Evolutionary conservation across 2,329 filamentous ascomycete genomes (phyloP), one percentile per base, ranked within the genome.

Genomic region (Polychaeton citri): DNA sequence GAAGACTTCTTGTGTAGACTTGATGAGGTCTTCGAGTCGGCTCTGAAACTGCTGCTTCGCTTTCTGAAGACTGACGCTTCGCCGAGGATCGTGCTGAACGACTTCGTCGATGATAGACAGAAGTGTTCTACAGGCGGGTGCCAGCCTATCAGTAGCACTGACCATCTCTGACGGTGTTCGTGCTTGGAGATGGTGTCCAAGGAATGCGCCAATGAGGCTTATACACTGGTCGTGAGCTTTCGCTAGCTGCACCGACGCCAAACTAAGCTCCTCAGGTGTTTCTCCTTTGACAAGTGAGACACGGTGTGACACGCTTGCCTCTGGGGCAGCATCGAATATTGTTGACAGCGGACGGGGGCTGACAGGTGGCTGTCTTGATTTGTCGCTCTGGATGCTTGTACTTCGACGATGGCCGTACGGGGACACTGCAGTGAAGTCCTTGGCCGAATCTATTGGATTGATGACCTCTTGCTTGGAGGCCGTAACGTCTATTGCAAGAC

Each of bases 161-260:
- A 86, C 76, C 33, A 96, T 69, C 55, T 94, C 86, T 1, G 81
- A 75, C 6, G 85, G 80, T 6, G 86, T 90, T 43, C 90, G 80
- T n/a, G 87, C 90, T 55, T 95, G 86, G 41, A 95, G 68, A 58
- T 95, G 85, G 38, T 95, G 71, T 12, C 90, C 90, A 54, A 96
- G 88, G 56, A 96, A 94, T 4, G 85, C 92, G 34, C 84, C 88
- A 35, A 98, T 74, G 52, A 87, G 81, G 5, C 87, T 90, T 36
- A 98, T 65, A 52, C 96, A 94, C 6, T 74, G 75, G 61, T 96
- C 87, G 61, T 95, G 86, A 34, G 78, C 81, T 34, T 72, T 68
- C 50, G 76, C 81, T 33, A 96, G 71, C 47, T 79, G 79, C 56
- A 87, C 81, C 2, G 87, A 94, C 21, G 90, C 83, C 40, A 95